Evolutionary conservation across 495 filamentous ascomycete genomes (phyloP), one percentile per base, ranked within the genome.

Genomic region (Parathielavia hyrcaniae): DNA sequence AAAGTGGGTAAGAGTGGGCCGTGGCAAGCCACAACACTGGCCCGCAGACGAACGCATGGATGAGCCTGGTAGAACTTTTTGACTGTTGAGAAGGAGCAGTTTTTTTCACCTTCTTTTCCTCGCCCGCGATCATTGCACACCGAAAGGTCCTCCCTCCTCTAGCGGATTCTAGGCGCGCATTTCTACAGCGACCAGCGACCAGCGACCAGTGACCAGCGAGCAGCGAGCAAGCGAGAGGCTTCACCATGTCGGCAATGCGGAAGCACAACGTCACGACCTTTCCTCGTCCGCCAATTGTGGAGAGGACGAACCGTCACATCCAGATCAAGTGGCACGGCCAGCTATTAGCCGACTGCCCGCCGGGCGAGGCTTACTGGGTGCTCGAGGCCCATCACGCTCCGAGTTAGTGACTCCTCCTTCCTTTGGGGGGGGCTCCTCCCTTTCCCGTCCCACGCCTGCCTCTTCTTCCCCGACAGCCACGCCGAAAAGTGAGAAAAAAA

Each of bases 341-440:
- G 35, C 68, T 74, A 55, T 77, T 83, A 53, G 81, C 79, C 12
- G 79, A 82, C 39, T 64, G 62, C 54, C 59, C 68, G n/a, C 80
- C 81, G 13, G 75, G 70, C 55, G 73, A 79, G 36, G 79, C 71
- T 5, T 82, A 76, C 68, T 82, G 81, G 80, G 80, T 80, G n/a
- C 64, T 84, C 49, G 81, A 84, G 67, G 81, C 79, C 34, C 73
- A 77, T 61, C 81, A 83, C 57, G 76, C 81, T 47, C 81, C 81
- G 4, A 80, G 75, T 79, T 53, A 17, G 67, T 68, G 7, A 32
- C 23, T 47, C 17, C 44, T 4, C 32, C 47, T 30, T 32, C 14
- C n/a, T n/a, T n/a, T n/a, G n/a, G n/a, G n/a, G n/a, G n/a, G 6
- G 22, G 30, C 35, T 34, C 50, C 36, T 23, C 35, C 46, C 44